Conservation (phyloP, 345 rosid genomes). For the Nephelium lappaceum region DNA sequence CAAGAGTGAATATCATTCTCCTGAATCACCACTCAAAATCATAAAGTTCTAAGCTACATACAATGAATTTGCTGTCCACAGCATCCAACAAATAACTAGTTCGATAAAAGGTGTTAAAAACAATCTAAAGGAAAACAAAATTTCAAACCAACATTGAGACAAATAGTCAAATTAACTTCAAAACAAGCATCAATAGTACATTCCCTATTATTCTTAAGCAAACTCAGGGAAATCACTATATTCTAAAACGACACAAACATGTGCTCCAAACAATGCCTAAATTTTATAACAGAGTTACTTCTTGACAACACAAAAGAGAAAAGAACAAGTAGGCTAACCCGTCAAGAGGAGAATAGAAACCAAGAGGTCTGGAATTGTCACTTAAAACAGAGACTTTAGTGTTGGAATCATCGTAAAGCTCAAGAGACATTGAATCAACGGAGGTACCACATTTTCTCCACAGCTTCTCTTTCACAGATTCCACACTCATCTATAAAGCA, state of each 20-base stretch:
- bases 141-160: background rate
- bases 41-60: background rate
- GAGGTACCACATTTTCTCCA: conserved; percentile 92
- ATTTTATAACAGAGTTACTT: background rate
- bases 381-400: conserved; percentile 54
- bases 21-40: background rate
- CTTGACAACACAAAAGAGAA: background rate
- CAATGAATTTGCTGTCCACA: background rate
- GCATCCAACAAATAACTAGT: background rate
- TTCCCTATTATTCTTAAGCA: background rate
- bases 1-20: background rate
- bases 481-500: conserved; percentile 52
- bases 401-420: conserved; percentile 80
- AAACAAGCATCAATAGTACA: background rate
- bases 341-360: conserved; percentile 77
- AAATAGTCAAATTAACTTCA: background rate
- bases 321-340: conserved; percentile 44
- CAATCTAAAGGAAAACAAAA: background rate
- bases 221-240: background rate
- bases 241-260: background rate
- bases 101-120: background rate
- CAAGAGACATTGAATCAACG: conserved; percentile 67
- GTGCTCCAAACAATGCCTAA: background rate
- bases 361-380: conserved; percentile 66
- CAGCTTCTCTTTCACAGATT: conserved; percentile 87